These are phyloP conservation scores for Fagus crenata DNA, from an alignment of 306 rosid species.

Conservation along the genomic window DNA sequence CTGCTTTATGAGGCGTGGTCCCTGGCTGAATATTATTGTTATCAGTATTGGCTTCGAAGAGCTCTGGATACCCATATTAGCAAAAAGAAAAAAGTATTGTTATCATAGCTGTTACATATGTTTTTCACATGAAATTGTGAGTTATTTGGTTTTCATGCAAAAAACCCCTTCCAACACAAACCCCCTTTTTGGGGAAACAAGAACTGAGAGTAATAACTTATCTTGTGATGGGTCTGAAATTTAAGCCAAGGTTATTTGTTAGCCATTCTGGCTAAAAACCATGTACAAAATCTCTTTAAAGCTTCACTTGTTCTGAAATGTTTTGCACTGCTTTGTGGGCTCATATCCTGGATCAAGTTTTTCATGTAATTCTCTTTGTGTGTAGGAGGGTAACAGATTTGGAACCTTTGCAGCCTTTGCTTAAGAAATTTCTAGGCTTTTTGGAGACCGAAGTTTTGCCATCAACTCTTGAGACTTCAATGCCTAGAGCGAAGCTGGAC, in stretches of 20 bases:
- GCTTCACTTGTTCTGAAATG: neutral
- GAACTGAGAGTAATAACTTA: neutral
- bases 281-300: neutral
- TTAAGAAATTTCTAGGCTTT: conserved; percentile 72
- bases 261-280: neutral
- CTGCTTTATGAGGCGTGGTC: no score
- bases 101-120: neutral
- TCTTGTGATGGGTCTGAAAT: neutral
- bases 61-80: no score
- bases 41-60: no score
- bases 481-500: conserved; percentile 67
- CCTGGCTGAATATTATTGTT: no score
- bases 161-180: neutral
- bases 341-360: neutral
- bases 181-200: neutral
- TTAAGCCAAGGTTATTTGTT: neutral
- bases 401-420: conserved; percentile 94
- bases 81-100: no score
- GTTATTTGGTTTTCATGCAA: neutral
- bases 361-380: conserved; percentile 12
- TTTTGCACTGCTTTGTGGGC: neutral
- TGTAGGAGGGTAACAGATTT: conserved; percentile 73
- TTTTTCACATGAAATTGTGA: neutral
- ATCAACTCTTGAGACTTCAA: conserved; percentile 47
- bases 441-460: conserved; percentile 74